Percentiles rank a stretch among this genome's conserved stretches.
These are phyloP conservation scores for Prasinococcaceae sp. DNA, from an alignment of 139 green algal genomes.

Conservation along the genomic window DNA sequence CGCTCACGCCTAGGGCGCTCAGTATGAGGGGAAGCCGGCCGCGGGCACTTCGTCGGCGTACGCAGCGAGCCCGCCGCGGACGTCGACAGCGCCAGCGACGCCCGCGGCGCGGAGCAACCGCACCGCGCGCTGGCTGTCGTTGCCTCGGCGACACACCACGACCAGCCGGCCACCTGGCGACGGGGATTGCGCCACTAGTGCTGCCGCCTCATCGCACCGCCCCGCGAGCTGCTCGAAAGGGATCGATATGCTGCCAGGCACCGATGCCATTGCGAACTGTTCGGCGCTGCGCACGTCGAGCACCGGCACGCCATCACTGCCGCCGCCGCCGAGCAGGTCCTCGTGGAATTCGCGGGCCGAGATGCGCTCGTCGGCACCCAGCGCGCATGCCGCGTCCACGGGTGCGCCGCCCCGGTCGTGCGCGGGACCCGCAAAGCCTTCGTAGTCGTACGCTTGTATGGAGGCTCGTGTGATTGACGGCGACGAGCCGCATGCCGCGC, in stretches of 20 bases:
- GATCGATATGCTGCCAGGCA: not conserved
- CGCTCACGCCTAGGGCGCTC: too few relatives aligned
- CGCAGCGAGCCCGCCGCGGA: too few relatives aligned
- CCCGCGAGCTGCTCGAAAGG: not conserved
- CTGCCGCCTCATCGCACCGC: not conserved
- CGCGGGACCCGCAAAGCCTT: constrained; percentile 28
- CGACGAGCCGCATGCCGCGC: constrained; percentile 62
- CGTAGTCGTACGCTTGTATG: constrained; percentile 56
- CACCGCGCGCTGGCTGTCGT: constrained; percentile 1
- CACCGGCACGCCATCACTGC: not conserved
- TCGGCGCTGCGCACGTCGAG: not conserved
- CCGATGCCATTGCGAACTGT: not conserved
- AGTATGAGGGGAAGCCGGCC: too few relatives aligned
- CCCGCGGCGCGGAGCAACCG: too few relatives aligned
- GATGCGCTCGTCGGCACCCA: too few relatives aligned
- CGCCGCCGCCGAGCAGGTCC: not conserved
- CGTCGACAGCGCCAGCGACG: too few relatives aligned
- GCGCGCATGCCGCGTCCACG: too few relatives aligned
- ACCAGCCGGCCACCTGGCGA: not conserved
- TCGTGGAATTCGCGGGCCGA: not conserved
- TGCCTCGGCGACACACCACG: constrained; percentile 2
- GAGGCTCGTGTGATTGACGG: constrained; percentile 36
- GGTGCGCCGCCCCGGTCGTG: not conserved
- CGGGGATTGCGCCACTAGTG: not conserved
- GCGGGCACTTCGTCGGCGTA: too few relatives aligned